Percentiles rank a stretch among this genome's conserved stretches.
Conservation (phyloP, 2,329 filamentous ascomycete species). For the Botrytis paeoniae region DNA sequence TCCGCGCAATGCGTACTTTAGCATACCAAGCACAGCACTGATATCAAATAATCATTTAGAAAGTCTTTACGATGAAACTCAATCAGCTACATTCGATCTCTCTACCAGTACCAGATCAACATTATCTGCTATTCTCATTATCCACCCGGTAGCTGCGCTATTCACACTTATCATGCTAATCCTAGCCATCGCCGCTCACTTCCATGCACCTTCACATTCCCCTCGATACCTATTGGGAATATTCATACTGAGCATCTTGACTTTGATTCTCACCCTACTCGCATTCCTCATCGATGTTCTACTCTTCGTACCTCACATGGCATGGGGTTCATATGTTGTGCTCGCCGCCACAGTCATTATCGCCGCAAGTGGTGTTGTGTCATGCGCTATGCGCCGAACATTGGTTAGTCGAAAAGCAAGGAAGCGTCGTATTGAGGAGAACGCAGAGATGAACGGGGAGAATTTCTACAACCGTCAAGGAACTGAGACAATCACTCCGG, state of each 20-base stretch:
- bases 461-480: slow-evolving; percentile 77
- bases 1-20: neutral
- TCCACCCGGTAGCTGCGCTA: slow-evolving; percentile 87
- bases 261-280: slow-evolving; percentile 76
- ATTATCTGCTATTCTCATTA: slow-evolving; percentile 84
- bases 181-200: slow-evolving; percentile 76
- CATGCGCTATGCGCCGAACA: slow-evolving; percentile 91
- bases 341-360: slow-evolving; percentile 85
- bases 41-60: slow-evolving; percentile 24
- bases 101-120: slow-evolving; percentile 52
- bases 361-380: slow-evolving; percentile 75
- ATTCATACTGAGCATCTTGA: slow-evolving; percentile 82
- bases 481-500: slow-evolving; percentile 35
- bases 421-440: slow-evolving; percentile 86
- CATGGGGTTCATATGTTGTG: slow-evolving; percentile 93
- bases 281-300: slow-evolving; percentile 93
- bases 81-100: slow-evolving; percentile 52
- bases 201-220: slow-evolving; percentile 86
- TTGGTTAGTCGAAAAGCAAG: slow-evolving; percentile 89
- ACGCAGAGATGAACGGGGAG: slow-evolving; percentile 95
- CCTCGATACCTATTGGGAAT: slow-evolving; percentile 80
- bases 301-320: slow-evolving; percentile 88
- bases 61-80: slow-evolving; percentile 28
- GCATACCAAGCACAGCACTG: slow-evolving; percentile 1
- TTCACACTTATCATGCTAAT: slow-evolving; percentile 81